Evolutionary conservation across 2,329 filamentous ascomycete species (phyloP).

Genomic region (Pseudopyricularia javanii): DNA sequence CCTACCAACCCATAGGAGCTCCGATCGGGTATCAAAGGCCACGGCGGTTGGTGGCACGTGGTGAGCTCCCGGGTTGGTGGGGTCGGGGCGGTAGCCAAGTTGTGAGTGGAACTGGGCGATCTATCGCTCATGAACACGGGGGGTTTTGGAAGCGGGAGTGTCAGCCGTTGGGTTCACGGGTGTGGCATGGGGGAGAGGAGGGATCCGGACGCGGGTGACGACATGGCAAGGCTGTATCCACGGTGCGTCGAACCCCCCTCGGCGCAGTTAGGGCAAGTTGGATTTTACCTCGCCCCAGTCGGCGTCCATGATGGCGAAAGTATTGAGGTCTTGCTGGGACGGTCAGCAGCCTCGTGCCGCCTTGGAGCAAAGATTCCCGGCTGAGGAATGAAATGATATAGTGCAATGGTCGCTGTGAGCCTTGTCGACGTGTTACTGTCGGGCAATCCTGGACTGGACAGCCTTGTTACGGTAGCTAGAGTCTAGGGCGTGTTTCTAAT

Average conservation of each 20-base stretch:
- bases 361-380: background rate
- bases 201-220: background rate
- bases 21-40: conserved; percentile 79
- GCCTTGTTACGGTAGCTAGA: background rate
- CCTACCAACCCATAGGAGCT: conserved; percentile 87
- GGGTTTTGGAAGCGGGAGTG: background rate
- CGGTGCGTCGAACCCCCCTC: background rate
- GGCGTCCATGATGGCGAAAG: conserved; percentile 3
- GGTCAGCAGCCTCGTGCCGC: background rate
- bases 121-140: background rate
- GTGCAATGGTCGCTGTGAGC: background rate
- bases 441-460: background rate
- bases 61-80: background rate
- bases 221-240: background rate
- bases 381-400: background rate
- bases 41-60: conserved; percentile 24
- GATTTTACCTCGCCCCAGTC: conserved; percentile 5
- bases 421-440: background rate
- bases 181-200: background rate
- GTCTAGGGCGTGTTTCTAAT: background rate
- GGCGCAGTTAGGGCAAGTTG: background rate
- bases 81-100: background rate
- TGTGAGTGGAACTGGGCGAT: background rate
- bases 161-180: background rate
- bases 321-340: background rate